Evolutionary conservation across 257 asterid genomes (phyloP), one percentile per base, ranked within the genome.

Genomic region (Henckelia pumila): DNA sequence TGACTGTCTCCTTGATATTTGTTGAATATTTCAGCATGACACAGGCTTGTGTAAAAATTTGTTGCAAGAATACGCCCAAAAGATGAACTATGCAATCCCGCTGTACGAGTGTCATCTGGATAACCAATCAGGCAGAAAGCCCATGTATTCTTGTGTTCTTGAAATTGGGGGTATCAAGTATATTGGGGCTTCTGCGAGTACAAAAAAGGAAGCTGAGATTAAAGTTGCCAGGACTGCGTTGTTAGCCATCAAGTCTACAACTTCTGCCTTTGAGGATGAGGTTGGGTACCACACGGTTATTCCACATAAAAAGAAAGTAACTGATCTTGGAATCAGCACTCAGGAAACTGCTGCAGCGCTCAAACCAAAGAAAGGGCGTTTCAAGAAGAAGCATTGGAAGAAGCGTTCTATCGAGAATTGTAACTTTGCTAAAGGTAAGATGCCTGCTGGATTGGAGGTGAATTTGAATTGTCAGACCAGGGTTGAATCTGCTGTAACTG

Each of bases 161-260:
- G 97, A 94, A 21, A 82, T 89, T 21, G 97, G 96, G 56, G 88
- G 91, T 35, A 89, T 83, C 50, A 85, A 76, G 44, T 91, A 94
- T 58, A 82, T 94, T 3, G 99, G 99, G 59, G 95, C 84, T 69
- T 76, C 89, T 60, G 90, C 99, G 29, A 75, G 77, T 77, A 82
- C 96, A 20, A 94, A 91, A 76, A 94, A 88, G 75, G 95, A 88
- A 73, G 97, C 99, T 28, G 97, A 88, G 77, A 84, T 84, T 33
- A 94, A 94, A 83, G 99, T 96, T 71, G 99, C 99, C 8, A 66
- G 99, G 64, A 91, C 95, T n/a, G 99, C 96, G 49, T 66, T 91
- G 77, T 59, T 88, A 71, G 99, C 99, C 73, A 87, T 93, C 70
- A 86, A 86, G 77, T 80, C 92, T 57, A 80, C 78, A 26, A 60